Conservation (phyloP, 352 stramenopile species). For the Phytophthora capsici region DNA sequence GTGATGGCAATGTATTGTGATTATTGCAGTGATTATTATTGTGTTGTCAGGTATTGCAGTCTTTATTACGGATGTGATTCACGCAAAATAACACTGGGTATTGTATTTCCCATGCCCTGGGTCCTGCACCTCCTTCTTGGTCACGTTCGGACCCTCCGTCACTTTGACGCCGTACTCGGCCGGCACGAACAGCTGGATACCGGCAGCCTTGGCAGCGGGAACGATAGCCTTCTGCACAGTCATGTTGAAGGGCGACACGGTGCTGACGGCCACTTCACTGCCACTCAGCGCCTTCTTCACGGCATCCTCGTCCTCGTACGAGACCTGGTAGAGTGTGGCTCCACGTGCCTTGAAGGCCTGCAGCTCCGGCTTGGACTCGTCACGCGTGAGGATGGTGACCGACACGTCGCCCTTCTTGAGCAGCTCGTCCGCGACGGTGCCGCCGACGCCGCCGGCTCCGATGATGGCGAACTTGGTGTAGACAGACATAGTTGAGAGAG, state of each 20-base stretch:
- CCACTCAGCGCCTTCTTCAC: conserved; percentile 22
- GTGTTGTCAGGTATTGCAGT: no score
- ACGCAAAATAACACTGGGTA: no score
- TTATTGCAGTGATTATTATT: no score
- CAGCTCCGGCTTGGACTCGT: conserved; percentile 16
- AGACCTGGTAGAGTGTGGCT: background rate
- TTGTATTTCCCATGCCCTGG: no score
- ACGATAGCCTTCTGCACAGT: conserved; percentile 8
- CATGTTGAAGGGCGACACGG: background rate
- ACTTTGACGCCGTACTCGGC: no score
- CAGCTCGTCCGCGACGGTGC: background rate
- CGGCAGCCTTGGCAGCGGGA: conserved; percentile 21
- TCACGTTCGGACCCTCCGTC: no score
- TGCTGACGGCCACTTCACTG: conserved; percentile 14
- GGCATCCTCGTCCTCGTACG: background rate
- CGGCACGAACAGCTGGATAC: no score
- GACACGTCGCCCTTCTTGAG: background rate
- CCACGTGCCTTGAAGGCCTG: conserved; percentile 24
- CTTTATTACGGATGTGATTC: no score
- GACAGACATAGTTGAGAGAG: no score
- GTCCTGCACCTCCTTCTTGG: no score
- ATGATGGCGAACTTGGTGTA: conserved; percentile 30
- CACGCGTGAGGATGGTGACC: background rate
- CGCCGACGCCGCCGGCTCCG: conserved; percentile 34
- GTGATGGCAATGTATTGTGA: no score